Conservation (phyloP, 169 alveolate species). For the Eimeria sp. region DNA sequence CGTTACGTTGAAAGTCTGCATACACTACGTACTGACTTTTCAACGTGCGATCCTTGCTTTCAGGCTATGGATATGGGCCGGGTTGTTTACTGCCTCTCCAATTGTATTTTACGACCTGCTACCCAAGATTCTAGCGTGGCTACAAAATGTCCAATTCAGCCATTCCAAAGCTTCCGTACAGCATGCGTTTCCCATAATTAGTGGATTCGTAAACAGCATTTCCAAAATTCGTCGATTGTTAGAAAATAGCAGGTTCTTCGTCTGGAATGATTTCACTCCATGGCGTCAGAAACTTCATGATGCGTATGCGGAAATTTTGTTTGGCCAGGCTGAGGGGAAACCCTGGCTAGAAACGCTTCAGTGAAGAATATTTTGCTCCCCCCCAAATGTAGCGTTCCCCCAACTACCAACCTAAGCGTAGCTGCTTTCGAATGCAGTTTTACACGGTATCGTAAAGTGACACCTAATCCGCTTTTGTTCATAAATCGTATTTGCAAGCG, state of each 20-base stretch:
- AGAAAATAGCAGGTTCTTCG: neutral
- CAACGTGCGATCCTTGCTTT: neutral
- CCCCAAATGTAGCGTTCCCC: no score
- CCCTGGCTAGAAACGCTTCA: constrained; percentile 16
- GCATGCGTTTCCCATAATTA: neutral
- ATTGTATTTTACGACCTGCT: neutral
- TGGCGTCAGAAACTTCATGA: neutral
- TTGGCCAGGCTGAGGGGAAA: constrained; percentile 46
- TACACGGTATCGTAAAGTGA: neutral
- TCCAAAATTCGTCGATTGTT: neutral
- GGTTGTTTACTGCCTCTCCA: constrained; percentile 32
- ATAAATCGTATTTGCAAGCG: neutral
- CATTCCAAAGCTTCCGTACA: neutral
- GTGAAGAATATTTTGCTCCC: neutral
- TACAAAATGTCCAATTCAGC: neutral
- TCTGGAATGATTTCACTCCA: neutral
- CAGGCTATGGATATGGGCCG: constrained; percentile 45
- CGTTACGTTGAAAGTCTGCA: no score
- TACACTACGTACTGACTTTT: neutral
- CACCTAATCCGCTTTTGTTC: neutral
- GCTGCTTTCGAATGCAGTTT: neutral
- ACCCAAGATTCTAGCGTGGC: constrained; percentile 1
- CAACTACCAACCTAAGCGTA: neutral
- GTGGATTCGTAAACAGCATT: neutral
- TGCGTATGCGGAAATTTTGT: constrained; percentile 2